Base-by-base conservation (phyloP, 331 rosid species). In the Acacia pycnantha region DNA sequence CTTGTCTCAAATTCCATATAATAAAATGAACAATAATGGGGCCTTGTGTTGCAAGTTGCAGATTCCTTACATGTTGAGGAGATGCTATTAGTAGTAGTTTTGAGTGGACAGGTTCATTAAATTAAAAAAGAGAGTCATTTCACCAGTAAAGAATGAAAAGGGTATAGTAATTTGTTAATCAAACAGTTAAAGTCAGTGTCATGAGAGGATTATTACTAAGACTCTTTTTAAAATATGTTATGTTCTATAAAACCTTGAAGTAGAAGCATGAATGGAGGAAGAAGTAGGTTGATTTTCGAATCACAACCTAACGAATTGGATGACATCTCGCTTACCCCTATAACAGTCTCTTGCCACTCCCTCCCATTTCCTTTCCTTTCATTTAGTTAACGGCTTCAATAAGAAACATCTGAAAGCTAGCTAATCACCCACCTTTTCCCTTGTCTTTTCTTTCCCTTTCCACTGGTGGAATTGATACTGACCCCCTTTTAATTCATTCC, bases 251-350 rank as follows among this genome's bases (percentile, higher is more conserved):
- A 26, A 4, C 79, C 94, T 88, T 92, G 35, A 86, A 83, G 29
- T 43, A 77, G 54, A 92, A 92, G 97, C 93, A 85, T 82, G 14
- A 62, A 26, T 26, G 72, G 80, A 40, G 81, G 65, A 77, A 41
- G 88, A 74, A 53, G 89, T 90, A 54, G 89, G 87, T 87, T 78
- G 79, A 79, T 84, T 79, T 79, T 88, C 74, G 43, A 89, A 73
- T 76, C 86, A 84, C 74, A 85, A 90, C 90, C 95, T 88, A 91
- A 91, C 97, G 70, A 87, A 77, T 88, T 87, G 66, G 19, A 80
- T 81, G 93, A 88, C 93, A 82, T 88, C 82, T 76, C 81, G 88
- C 93, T 88, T 79, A 88, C 90, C 93, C 40, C 3, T 22, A 13
- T 27, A 62, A 5, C 40, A 27, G 19, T 62, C 18, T 22, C 11